Conservation (phyloP, 495 filamentous ascomycete genomes). For the Xylaria telfairii region DNA sequence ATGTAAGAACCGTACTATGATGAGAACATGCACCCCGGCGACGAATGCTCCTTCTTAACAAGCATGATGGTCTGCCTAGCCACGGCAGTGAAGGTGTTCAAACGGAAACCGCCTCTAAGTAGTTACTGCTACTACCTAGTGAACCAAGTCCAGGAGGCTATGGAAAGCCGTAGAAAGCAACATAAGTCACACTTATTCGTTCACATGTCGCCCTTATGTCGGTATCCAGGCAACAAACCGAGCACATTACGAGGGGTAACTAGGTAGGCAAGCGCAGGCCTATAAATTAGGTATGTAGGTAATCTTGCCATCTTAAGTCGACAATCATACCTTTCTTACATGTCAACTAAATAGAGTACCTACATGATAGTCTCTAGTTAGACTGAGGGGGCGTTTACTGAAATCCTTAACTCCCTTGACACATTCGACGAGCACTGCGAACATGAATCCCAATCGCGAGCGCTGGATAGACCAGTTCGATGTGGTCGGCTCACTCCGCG, state of each 20-base stretch:
- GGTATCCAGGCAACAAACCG: neutral
- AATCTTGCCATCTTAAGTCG: neutral
- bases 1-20: too few relatives aligned
- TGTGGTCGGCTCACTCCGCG: neutral
- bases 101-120: neutral
- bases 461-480: neutral
- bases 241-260: neutral
- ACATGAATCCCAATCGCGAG: neutral
- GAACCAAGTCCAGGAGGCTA: neutral
- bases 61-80: neutral
- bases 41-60: neutral
- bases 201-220: neutral
- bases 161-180: neutral
- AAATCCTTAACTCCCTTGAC: neutral
- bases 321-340: neutral
- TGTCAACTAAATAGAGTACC: neutral
- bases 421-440: neutral
- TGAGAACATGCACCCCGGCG: too few relatives aligned
- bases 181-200: neutral
- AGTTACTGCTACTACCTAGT: neutral
- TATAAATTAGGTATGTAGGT: too few relatives aligned
- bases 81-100: neutral
- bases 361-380: neutral
- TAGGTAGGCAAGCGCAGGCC: too few relatives aligned
- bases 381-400: neutral